A percentile compares a stretch with the other conserved stretches of the same genome.
phyloP scores from a whole-genome alignment of 2,329 filamentous ascomycete species.

The Colletotrichum truncatum region DNA sequence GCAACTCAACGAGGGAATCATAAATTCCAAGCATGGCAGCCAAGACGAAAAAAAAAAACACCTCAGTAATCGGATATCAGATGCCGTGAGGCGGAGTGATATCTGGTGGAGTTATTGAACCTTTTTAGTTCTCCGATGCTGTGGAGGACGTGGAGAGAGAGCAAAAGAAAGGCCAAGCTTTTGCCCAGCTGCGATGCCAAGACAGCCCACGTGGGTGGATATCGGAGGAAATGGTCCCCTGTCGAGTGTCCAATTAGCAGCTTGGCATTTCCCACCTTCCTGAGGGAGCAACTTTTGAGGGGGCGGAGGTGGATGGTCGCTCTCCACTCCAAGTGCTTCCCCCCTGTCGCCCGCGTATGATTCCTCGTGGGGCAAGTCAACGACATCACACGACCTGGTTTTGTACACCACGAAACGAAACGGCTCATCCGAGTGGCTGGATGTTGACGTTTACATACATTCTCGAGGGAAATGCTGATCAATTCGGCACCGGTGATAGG shows the following conservation, averaged over 20 bases:
- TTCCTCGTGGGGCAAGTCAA: neutral
- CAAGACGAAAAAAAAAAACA: neutral
- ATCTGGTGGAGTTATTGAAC: neutral
- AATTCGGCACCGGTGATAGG: neutral
- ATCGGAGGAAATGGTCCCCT: neutral
- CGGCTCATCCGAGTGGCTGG: neutral
- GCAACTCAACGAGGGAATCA: neutral
- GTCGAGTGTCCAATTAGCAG: neutral
- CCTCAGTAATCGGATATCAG: neutral
- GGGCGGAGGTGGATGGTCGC: neutral
- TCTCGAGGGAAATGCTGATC: neutral
- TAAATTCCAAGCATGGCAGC: neutral
- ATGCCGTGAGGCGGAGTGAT: neutral
- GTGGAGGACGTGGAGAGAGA: neutral
- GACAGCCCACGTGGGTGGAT: conserved; percentile 10
- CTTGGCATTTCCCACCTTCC: neutral
- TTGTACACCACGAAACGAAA: neutral
- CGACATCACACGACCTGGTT: neutral
- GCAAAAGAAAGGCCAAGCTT: conserved; percentile 10
- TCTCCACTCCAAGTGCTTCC: neutral
- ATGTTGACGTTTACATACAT: neutral
- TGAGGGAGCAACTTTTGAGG: neutral
- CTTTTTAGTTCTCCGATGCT: neutral
- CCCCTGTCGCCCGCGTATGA: neutral
- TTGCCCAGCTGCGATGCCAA: conserved; percentile 18